These are phyloP conservation scores for Zopfochytrium polystomum DNA, from an alignment of 371 early-diverging fungal species.

Conservation along the genomic window DNA sequence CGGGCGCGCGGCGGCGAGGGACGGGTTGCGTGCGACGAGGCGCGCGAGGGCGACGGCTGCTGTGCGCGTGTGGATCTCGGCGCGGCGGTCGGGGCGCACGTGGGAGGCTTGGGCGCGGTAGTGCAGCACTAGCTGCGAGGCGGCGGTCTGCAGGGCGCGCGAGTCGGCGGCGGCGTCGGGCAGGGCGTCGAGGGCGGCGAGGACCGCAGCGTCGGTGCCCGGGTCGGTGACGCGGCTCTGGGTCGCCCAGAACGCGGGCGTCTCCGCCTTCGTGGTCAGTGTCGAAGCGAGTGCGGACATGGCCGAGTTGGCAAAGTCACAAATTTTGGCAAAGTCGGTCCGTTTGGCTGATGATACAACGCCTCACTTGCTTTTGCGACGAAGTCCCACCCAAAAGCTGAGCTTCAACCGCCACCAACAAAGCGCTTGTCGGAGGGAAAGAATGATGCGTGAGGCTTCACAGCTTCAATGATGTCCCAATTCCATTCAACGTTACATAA, in stretches of 20 bases:
- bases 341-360: too few species aligned
- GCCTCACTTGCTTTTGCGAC: too few species aligned
- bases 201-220: not conserved
- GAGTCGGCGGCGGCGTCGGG: not conserved
- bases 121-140: conserved; percentile 6
- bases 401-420: too few species aligned
- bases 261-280: too few species aligned
- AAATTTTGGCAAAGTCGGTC: too few species aligned
- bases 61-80: conserved; percentile 6
- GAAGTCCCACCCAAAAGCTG: too few species aligned
- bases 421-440: too few species aligned
- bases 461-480: too few species aligned
- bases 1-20: not conserved
- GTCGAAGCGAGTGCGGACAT: too few species aligned
- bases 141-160: not conserved
- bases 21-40: not conserved
- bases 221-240: conserved; percentile 7
- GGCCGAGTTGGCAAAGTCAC: too few species aligned
- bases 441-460: too few species aligned
- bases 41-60: not conserved
- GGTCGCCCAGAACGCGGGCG: not conserved
- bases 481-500: too few species aligned
- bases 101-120: not conserved
- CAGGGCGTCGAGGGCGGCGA: not conserved
- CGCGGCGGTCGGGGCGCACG: not conserved